These are phyloP conservation scores for Aspergillus spinulosporus DNA, from an alignment of 2,329 filamentous ascomycete species.

Conservation along the genomic window DNA sequence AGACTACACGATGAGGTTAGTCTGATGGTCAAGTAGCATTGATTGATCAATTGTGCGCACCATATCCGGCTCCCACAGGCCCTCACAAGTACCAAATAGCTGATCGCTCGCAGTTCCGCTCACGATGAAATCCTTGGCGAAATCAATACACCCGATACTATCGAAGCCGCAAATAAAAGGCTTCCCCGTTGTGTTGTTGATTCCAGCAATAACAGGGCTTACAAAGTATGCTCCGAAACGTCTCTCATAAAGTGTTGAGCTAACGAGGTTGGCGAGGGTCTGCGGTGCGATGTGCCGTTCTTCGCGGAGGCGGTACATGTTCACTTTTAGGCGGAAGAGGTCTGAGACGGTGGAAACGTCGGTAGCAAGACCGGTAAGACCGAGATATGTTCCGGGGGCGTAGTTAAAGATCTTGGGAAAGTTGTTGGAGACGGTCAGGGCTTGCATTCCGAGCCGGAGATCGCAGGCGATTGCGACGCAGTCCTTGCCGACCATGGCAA, in stretches of 20 bases:
- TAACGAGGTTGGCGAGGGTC: conserved; percentile 96
- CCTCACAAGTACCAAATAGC: conserved; percentile 98
- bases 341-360: conserved; percentile 93
- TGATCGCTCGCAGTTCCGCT: conserved; percentile 95
- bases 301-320: conserved; percentile 99
- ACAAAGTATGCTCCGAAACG: conserved; percentile 99
- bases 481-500: conserved; percentile 99
- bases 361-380: conserved; percentile 92
- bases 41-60: conserved; percentile 54
- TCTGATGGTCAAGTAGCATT: background rate
- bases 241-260: conserved; percentile 85
- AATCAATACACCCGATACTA: conserved; percentile 98
- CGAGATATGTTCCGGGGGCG: conserved; percentile 85
- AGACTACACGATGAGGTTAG: conserved; percentile 36
- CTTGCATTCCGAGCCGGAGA: conserved; percentile 92
- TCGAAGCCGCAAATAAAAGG: conserved; percentile 99
- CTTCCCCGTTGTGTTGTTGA: conserved; percentile 90
- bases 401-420: conserved; percentile 99
- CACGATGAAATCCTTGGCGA: conserved; percentile 99
- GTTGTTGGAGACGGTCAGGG: conserved; percentile 96
- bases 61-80: conserved; percentile 95
- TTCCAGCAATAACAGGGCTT: conserved; percentile 87
- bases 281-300: conserved; percentile 92
- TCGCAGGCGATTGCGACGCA: conserved; percentile 99
- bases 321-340: conserved; percentile 99